These are phyloP conservation scores for Nicotiana knightiana DNA, from an alignment of 257 asterid species.

Conservation along the genomic window DNA sequence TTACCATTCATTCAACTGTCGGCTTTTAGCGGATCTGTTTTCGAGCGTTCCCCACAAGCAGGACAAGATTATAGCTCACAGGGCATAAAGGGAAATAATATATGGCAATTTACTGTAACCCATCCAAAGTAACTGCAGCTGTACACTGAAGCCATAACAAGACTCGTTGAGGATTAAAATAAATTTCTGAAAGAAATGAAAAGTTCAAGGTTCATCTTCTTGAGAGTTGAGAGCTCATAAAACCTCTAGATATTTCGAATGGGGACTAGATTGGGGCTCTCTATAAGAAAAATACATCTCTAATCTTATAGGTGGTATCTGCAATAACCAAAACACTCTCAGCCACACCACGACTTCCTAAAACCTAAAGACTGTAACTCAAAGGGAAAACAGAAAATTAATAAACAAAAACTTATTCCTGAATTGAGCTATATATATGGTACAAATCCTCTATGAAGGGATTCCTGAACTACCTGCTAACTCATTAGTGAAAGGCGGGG, in stretches of 20 bases:
- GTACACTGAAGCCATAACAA: not conserved
- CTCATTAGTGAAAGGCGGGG: conserved; percentile 36
- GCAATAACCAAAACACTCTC: conserved; percentile 36
- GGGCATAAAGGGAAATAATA: too few species aligned
- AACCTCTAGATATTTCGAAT: conserved; percentile 7
- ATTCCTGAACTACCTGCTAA: conserved; percentile 62
- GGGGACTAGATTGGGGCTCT: conserved; percentile 19
- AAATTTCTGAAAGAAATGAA: not conserved
- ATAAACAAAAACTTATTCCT: conserved; percentile 44
- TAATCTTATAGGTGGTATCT: conserved; percentile 29
- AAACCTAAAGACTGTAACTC: conserved; percentile 15
- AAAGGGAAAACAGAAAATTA: conserved; percentile 5
- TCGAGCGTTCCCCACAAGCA: too few species aligned
- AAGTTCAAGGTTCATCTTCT: conserved; percentile 10
- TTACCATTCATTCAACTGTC: too few species aligned
- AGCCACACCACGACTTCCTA: conserved; percentile 36
- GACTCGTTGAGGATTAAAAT: not conserved
- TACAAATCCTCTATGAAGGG: conserved; percentile 63
- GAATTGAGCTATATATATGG: conserved; percentile 60
- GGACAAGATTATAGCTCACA: too few species aligned
- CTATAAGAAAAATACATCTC: conserved; percentile 41
- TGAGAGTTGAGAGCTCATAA: conserved; percentile 9
- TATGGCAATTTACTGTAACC: not conserved
- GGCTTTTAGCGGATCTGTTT: too few species aligned
- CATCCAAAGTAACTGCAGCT: not conserved